phyloP scores from a whole-genome alignment of 257 asterid species.

The Ballota nigra region DNA sequence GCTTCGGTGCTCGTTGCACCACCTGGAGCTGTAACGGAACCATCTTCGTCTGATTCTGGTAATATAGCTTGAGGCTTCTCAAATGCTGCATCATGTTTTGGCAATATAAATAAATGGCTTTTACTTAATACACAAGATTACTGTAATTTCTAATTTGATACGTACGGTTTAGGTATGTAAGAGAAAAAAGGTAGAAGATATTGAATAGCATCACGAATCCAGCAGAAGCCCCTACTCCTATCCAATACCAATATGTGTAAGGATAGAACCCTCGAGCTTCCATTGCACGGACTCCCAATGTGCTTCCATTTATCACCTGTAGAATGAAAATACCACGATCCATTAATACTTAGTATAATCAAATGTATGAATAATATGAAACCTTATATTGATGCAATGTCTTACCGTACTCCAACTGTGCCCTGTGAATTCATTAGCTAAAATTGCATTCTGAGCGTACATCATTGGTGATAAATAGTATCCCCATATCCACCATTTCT shows the following conservation, averaged over 20 bases:
- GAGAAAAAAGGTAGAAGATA: conserved; percentile 30
- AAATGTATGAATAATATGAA: not conserved
- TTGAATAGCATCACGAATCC: conserved; percentile 48
- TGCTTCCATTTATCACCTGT: conserved; percentile 43
- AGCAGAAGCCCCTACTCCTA: conserved; percentile 45
- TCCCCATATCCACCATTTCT: conserved; percentile 79
- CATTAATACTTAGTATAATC: not conserved
- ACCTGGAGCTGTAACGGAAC: conserved; percentile 7
- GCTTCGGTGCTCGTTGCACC: conserved; percentile 25
- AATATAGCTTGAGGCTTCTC: conserved; percentile 57
- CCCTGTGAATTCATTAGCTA: conserved; percentile 58
- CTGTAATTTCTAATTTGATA: conserved; percentile 2
- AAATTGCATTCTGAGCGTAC: conserved; percentile 67
- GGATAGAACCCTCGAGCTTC: conserved; percentile 50
- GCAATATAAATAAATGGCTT: not conserved
- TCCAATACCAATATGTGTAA: conserved; percentile 63
- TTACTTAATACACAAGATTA: not conserved
- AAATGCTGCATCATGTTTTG: conserved; percentile 36
- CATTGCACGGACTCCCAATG: conserved; percentile 40
- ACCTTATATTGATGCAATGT: not conserved
- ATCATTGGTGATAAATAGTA: conserved; percentile 68
- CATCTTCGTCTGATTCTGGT: conserved; percentile 30
- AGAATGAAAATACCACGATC: not conserved
- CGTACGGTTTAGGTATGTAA: conserved; percentile 48
- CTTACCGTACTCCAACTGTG: conserved; percentile 64